phyloP scores from a whole-genome alignment of 2,329 filamentous ascomycete genomes.

The Claviceps capensis region DNA sequence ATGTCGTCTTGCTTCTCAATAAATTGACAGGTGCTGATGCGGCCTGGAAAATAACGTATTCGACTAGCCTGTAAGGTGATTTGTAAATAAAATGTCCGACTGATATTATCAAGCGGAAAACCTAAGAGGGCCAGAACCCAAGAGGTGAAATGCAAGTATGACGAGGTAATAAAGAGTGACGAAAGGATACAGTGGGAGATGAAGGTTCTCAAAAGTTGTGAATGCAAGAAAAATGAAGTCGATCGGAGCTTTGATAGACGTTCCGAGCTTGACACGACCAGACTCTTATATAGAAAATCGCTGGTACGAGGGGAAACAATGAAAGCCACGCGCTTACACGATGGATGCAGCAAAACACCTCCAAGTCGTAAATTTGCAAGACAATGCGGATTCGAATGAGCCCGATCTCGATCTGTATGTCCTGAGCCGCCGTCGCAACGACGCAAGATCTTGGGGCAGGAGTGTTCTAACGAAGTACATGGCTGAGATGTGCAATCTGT shows the following conservation, averaged over 20 bases:
- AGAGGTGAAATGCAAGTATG: too few species aligned
- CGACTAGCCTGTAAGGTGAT: neutral
- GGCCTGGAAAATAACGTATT: neutral
- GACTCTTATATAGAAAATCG: neutral
- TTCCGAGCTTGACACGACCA: neutral
- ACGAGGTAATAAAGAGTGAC: too few species aligned
- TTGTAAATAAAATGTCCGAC: too few species aligned
- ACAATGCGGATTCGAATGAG: neutral
- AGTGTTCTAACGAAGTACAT: neutral
- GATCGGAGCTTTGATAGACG: neutral
- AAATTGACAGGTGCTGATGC: neutral
- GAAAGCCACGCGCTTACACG: neutral
- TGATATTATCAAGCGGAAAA: too few species aligned
- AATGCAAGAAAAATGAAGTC: neutral
- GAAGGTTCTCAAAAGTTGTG: neutral
- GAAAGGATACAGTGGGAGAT: too few species aligned
- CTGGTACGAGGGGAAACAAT: neutral
- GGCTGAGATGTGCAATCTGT: neutral
- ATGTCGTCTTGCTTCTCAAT: neutral
- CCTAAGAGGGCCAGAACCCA: too few species aligned
- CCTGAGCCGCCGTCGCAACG: neutral
- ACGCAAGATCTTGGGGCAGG: neutral
- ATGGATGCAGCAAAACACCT: neutral
- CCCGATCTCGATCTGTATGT: too few species aligned
- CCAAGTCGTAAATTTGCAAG: neutral